Percentiles rank a stretch among this genome's conserved stretches.
phyloP scores from a whole-genome alignment of 1,284 basidiomycete species.

The Cystobasidium pallidum region DNA sequence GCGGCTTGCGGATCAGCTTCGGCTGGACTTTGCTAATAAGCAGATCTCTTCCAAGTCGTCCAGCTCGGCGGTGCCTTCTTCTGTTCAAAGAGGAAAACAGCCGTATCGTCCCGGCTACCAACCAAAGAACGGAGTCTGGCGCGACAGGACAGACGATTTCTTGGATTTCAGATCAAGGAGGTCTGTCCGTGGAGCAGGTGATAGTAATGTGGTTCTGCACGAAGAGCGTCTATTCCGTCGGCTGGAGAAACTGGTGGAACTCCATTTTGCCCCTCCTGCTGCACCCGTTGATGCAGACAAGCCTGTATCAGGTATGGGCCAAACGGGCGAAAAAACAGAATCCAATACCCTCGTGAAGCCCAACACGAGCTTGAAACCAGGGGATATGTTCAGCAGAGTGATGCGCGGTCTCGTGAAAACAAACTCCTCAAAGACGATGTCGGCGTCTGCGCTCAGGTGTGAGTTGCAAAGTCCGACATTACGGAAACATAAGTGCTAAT shows the following conservation, averaged over 20 bases:
- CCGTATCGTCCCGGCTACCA: constrained; percentile 45
- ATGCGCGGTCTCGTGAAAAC: constrained; percentile 23
- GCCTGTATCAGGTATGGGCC: neutral
- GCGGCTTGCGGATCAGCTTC: constrained; percentile 36
- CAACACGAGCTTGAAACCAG: constrained; percentile 13
- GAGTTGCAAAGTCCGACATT: neutral
- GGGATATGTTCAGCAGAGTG: constrained; percentile 34
- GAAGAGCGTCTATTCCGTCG: constrained; percentile 39
- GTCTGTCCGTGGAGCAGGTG: constrained; percentile 11
- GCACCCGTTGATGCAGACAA: neutral
- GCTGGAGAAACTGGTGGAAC: constrained; percentile 43
- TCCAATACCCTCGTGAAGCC: neutral
- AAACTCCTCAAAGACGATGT: neutral
- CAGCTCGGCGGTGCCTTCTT: neutral
- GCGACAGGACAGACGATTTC: constrained; percentile 39
- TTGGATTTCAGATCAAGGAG: constrained; percentile 15
- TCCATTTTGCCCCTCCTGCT: constrained; percentile 24
- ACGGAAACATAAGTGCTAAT: neutral
- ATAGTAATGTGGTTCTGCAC: constrained; percentile 19
- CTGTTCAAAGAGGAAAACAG: constrained; percentile 20
- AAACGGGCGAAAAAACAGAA: neutral
- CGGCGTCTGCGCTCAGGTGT: constrained; percentile 6
- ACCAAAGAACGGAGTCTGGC: constrained; percentile 44
- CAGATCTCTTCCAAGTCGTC: constrained; percentile 3
- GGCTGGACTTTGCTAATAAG: constrained; percentile 37